These are phyloP conservation scores for Tylopilus subfusipes DNA, from an alignment of 768 basidiomycete species.

Conservation along the genomic window DNA sequence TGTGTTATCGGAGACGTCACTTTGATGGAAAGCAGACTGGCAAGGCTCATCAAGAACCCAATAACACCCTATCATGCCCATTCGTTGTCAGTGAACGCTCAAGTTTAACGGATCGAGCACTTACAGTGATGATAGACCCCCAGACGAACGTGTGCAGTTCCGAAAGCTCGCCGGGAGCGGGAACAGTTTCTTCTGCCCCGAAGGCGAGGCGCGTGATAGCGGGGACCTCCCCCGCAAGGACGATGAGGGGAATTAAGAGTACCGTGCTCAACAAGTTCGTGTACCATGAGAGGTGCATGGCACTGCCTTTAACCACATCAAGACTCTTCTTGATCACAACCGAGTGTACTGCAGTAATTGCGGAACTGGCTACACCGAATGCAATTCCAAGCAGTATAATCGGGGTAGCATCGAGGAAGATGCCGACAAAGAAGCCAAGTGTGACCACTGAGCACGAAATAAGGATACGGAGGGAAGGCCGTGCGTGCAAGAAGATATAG, in stretches of 20 bases:
- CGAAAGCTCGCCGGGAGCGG: constrained; percentile 39
- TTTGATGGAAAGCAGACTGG: constrained; percentile 91
- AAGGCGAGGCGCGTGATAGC: constrained; percentile 61
- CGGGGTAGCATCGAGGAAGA: constrained; percentile 69
- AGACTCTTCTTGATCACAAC: constrained; percentile 92
- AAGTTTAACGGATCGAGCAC: constrained; percentile 23
- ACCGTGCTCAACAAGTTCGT: constrained; percentile 79
- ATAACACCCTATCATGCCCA: constrained; percentile 57
- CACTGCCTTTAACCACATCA: constrained; percentile 74
- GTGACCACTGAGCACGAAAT: constrained; percentile 79
- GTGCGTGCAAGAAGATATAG: constrained; percentile 67
- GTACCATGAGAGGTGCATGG: constrained; percentile 88
- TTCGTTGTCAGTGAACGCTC: constrained; percentile 1
- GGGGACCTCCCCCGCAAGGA: constrained; percentile 73
- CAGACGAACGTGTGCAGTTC: constrained; percentile 64
- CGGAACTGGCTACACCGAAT: constrained; percentile 81
- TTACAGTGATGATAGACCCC: constrained; percentile 76
- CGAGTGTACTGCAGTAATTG: constrained; percentile 87
- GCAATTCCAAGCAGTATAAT: constrained; percentile 62
- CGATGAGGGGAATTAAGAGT: constrained; percentile 66
- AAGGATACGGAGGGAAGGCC: constrained; percentile 74
- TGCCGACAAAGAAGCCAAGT: constrained; percentile 85
- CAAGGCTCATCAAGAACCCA: constrained; percentile 94
- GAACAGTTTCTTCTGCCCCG: constrained; percentile 37
- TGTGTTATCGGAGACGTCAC: constrained; percentile 97